phyloP scores from a whole-genome alignment of 495 filamentous ascomycete genomes.

The Penicillium goetzii region DNA sequence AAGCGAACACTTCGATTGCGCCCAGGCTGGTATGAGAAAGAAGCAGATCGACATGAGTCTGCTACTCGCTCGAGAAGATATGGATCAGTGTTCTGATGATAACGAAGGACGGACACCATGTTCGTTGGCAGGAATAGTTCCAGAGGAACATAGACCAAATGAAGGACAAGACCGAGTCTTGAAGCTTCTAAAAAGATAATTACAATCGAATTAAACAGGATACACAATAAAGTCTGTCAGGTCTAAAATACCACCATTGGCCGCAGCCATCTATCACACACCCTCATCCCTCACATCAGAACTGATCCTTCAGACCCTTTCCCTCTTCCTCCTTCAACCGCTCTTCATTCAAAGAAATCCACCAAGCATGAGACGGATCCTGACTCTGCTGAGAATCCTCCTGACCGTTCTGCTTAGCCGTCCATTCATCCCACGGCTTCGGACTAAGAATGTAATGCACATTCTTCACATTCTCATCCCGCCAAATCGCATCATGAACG shows the following conservation, averaged over 20 bases:
- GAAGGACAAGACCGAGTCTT: too few relatives aligned
- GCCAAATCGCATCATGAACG: constrained; percentile 75
- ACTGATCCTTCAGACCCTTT: constrained; percentile 33
- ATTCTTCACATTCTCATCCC: constrained; percentile 75
- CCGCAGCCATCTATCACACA: neutral
- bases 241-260: neutral
- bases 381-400: constrained; percentile 12
- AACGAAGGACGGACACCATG: neutral
- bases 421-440: constrained; percentile 77
- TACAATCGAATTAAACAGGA: neutral
- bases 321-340: constrained; percentile 54
- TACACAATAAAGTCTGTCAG: neutral
- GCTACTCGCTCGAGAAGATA: constrained; percentile 14
- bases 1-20: too few relatives aligned
- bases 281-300: constrained; percentile 8
- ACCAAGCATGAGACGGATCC: constrained; percentile 61
- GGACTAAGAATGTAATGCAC: constrained; percentile 79
- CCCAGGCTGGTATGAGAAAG: neutral
- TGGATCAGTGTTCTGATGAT: neutral
- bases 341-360: constrained; percentile 61
- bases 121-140: neutral
- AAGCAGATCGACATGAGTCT: constrained; percentile 10
- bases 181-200: neutral
- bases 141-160: neutral
- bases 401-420: constrained; percentile 28